Base-by-base conservation (phyloP, 2,329 filamentous ascomycete genomes). In the Aspergillus sp. region DNA sequence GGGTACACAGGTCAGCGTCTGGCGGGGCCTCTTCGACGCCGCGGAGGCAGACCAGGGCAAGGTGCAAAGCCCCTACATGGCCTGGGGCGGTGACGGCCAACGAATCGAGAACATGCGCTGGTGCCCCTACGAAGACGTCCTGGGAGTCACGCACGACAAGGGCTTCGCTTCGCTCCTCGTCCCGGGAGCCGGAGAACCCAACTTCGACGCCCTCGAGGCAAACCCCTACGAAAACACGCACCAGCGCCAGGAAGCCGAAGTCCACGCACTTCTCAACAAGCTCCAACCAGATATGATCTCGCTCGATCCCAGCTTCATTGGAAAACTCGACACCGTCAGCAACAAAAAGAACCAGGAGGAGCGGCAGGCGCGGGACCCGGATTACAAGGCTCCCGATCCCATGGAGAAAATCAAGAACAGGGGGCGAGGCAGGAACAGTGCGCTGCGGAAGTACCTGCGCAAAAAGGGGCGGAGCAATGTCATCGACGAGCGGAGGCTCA, bases 241-340 rank as follows among this genome's bases (percentile, higher is more conserved):
- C 72, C 90, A 97, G 73, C 82, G 93, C 60, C 90, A 94, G 69
- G 93, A 98, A 70, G 79, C 80, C 44, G 93, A 98, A 70, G 90
- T 98, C 67, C 89, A 87, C 74, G 77, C 81, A 10, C 77, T 98
- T 54, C 81, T 98, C 59, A 95, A 94, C 77, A 98, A 98, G 74
- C 77, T 98, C 43, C 83, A 90, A 61, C 91, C 93, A 3, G 91
- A 95, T 64, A 98, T 97, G 89, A 98, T 98, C 53, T 88, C 89
- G 1, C 76, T 98, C 19, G 85, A 98, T 64, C 91, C 93, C 57
- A 86, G 93, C 68, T 94, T 90, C 64, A 82, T 98, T 59, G 93
- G 93, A 47, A 88, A 84, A 57, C 77, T 98, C 27, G 90, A 98
- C 65, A 75, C 90, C 49, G 81, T 87, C 44, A 88, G 85, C 32